Conservation (phyloP, 2,329 filamentous ascomycete genomes). For the Xenosphaeropsis pyriputrescens region DNA sequence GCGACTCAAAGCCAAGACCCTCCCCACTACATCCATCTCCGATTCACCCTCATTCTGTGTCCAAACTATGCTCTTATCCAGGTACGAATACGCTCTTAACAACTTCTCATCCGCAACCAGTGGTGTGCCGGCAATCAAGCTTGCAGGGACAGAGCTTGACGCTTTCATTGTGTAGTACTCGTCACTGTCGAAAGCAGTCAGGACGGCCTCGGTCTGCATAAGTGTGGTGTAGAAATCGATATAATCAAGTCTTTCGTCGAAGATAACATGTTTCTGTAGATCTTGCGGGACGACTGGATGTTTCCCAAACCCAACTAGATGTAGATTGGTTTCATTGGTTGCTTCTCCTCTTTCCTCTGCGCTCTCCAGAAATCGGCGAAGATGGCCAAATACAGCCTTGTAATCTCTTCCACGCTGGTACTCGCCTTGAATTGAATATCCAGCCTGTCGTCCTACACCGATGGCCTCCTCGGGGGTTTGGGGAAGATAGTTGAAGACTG, state of each 20-base stretch:
- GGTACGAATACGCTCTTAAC: not conserved
- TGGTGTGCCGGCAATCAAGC: not conserved
- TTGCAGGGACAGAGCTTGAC: conserved; percentile 1
- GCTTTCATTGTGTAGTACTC: not conserved
- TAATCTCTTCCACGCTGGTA: conserved; percentile 1
- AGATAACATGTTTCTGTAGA: conserved; percentile 1
- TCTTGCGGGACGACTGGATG: not conserved
- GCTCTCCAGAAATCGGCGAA: conserved; percentile 61
- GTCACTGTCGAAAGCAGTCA: not conserved
- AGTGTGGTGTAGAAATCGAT: not conserved
- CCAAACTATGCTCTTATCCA: not conserved
- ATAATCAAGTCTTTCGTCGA: conserved; percentile 1
- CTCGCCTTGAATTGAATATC: not conserved
- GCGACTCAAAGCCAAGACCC: not conserved
- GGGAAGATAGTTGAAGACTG: no score
- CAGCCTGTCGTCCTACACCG: not conserved
- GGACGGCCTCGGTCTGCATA: not conserved
- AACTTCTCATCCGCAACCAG: not conserved
- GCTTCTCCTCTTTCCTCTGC: conserved; percentile 58
- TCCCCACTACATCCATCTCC: not conserved
- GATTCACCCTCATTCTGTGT: not conserved
- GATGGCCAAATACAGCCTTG: conserved; percentile 47
- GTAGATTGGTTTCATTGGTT: conserved; percentile 35
- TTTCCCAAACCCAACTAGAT: not conserved
- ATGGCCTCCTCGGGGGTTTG: no score